phyloP scores from a whole-genome alignment of 768 basidiomycete genomes.

The Porphyrellus cyaneotinctus region DNA sequence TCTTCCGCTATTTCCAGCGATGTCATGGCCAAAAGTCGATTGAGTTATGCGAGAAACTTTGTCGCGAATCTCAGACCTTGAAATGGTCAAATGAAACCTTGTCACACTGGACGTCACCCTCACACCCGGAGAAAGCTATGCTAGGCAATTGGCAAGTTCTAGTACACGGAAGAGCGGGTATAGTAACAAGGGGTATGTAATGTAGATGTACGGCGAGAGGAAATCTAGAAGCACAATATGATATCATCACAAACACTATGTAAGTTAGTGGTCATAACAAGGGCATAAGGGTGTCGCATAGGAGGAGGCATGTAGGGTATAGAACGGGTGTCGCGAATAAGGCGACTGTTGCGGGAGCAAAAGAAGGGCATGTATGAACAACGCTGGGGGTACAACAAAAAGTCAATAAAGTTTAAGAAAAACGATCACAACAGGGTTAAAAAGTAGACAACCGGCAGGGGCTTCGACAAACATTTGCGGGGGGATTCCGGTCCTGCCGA shows the following conservation, averaged over 20 bases:
- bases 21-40: slow-evolving; percentile 44
- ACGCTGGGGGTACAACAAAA: slow-evolving; percentile 21
- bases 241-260: slow-evolving; percentile 12
- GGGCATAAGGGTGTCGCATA: slow-evolving; percentile 21
- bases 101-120: neutral
- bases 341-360: neutral
- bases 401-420: slow-evolving; percentile 16
- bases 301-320: slow-evolving; percentile 20
- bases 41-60: neutral
- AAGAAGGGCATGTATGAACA: slow-evolving; percentile 20
- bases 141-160: neutral
- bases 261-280: slow-evolving; percentile 7
- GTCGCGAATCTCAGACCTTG: neutral
- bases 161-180: neutral
- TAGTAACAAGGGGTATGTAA: slow-evolving; percentile 17
- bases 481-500: slow-evolving; percentile 46
- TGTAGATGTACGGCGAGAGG: slow-evolving; percentile 14
- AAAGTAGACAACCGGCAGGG: slow-evolving; percentile 62
- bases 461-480: slow-evolving; percentile 38
- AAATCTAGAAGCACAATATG: slow-evolving; percentile 25
- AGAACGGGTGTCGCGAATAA: neutral
- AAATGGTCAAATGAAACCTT: neutral
- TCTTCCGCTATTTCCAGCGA: slow-evolving; percentile 76
- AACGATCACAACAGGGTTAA: slow-evolving; percentile 22
- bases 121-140: neutral